Evolutionary conservation across 495 filamentous ascomycete species (phyloP), one percentile per base, ranked within the genome.

Genomic region (Poronia punctata): DNA sequence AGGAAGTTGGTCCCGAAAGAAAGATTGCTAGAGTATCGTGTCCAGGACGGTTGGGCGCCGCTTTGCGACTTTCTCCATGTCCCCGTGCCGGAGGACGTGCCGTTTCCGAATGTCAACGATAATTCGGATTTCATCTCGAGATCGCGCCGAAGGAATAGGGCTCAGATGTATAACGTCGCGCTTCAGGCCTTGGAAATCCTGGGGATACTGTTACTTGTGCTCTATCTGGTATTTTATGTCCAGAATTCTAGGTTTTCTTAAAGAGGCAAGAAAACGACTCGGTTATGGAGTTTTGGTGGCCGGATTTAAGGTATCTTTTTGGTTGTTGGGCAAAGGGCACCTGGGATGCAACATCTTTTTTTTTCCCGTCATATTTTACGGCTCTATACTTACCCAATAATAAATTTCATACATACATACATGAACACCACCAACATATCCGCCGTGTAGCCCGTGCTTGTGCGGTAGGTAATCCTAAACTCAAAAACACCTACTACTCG

Each of bases 11-110:
- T 61, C n/a, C 55, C 54, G 0, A 39, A 43, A 57, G 64, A 36
- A 32, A 56, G 27, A 35, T 37, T 83, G 31, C 68, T 84, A 28
- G 79, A 84, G 48, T 83, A 78, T 62, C 68, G 71, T 49, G 73
- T 83, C 46, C 68, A 70, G 32, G 71, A 80, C 30, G 82, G 82
- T 38, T 84, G 80, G 80, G 75, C 54, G 18, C 80, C 79, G 7
- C 66, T 86, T 12, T 83, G 79, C 62, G 65, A 78, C 39, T 84
- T 84, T 61, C 67, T 84, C 0, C 79, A 74, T 25, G 69, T 76
- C 38, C 64, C 69, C 5, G 58, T 78, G 6, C 82, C 82, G 7
- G 59, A 71, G 46, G 72, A 68, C 8, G 19, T 16, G 30, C 35
- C 47, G 7, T 73, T 71, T 48, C 70, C 70, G 6, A 58, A 63